Percentiles rank a stretch among this genome's conserved stretches.
Conservation (phyloP, 2,329 filamentous ascomycete genomes). For the Fusarium sacchari region DNA sequence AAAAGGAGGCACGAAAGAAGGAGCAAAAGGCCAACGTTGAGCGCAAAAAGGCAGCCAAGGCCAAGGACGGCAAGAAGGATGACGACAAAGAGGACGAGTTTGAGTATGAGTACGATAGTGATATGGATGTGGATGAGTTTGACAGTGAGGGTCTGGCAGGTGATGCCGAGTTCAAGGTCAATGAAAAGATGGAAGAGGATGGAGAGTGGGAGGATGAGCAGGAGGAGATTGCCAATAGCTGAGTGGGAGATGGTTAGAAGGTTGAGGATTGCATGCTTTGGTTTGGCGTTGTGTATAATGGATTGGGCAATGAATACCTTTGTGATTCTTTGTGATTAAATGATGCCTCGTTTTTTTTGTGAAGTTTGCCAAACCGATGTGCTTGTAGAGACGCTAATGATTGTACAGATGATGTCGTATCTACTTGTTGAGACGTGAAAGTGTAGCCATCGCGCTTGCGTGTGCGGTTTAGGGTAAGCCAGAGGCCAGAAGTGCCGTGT, state of each 20-base stretch:
- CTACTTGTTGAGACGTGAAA: neutral
- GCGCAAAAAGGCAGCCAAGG: constrained; percentile 72
- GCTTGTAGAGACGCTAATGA: neutral
- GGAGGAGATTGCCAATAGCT: constrained; percentile 51
- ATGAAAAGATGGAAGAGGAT: constrained; percentile 60
- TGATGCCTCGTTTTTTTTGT: too few species aligned
- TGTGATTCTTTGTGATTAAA: constrained; percentile 26
- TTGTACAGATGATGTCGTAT: neutral
- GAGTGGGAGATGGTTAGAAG: constrained; percentile 6
- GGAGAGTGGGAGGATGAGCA: constrained; percentile 65
- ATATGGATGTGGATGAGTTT: constrained; percentile 59
- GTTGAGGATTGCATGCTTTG: constrained; percentile 27
- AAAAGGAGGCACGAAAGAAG: constrained; percentile 84
- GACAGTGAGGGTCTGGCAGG: constrained; percentile 63
- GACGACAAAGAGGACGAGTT: constrained; percentile 54
- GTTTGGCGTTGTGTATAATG: constrained; percentile 41
- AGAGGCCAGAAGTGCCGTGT: neutral
- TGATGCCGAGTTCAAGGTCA: constrained; percentile 60
- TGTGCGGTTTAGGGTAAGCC: neutral
- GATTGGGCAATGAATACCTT: constrained; percentile 40
- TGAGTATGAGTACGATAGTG: constrained; percentile 57
- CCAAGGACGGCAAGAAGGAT: constrained; percentile 52
- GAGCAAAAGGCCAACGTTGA: constrained; percentile 92
- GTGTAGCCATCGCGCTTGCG: neutral
- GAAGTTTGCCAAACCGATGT: neutral